Percentiles rank a stretch among this genome's conserved stretches.
Evolutionary conservation across 2,329 filamentous ascomycete genomes (phyloP).

Genomic region (Colletotrichum brevisporum): DNA sequence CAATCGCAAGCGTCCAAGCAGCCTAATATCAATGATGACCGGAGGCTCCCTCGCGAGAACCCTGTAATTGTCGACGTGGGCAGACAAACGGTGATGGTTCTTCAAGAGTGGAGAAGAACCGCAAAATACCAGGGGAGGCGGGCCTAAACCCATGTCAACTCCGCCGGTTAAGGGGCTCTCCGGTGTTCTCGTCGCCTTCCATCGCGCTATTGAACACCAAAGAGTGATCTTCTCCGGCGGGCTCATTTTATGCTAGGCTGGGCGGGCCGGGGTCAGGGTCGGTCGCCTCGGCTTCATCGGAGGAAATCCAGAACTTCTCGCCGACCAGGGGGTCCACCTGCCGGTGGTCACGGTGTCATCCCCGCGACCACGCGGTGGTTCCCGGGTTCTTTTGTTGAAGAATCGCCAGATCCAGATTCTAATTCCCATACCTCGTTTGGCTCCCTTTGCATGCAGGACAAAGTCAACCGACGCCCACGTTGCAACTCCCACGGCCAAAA

Average conservation of each 20-base stretch:
- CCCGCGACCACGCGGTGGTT: slow-evolving; percentile 4
- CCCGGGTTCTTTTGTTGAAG: slow-evolving; percentile 3
- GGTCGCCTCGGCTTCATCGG: background rate
- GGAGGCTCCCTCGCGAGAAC: slow-evolving; percentile 2
- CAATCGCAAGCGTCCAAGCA: slow-evolving; percentile 10
- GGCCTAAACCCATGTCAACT: slow-evolving; percentile 10
- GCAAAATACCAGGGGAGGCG: slow-evolving; percentile 4
- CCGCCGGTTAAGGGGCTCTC: slow-evolving; percentile 11
- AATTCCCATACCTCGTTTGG: too few relatives aligned
- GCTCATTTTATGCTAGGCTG: slow-evolving; percentile 15
- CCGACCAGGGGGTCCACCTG: background rate
- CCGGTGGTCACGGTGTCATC: slow-evolving; percentile 1
- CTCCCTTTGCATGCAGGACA: slow-evolving; percentile 8
- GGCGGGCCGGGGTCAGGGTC: slow-evolving; percentile 9
- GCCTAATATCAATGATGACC: slow-evolving; percentile 25
- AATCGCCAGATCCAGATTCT: slow-evolving; percentile 20
- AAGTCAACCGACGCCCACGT: slow-evolving; percentile 13
- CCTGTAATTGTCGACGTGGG: slow-evolving; percentile 12
- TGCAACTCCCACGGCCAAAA: slow-evolving; percentile 1
- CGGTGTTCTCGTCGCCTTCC: background rate
- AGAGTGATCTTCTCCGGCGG: slow-evolving; percentile 9
- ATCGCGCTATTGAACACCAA: slow-evolving; percentile 12
- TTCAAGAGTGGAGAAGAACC: slow-evolving; percentile 10
- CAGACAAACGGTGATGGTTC: slow-evolving; percentile 22
- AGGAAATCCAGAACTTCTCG: slow-evolving; percentile 7